Evolutionary conservation across 805 yeast species (phyloP).

Genomic region (Nakazawaea ambrosiae): DNA sequence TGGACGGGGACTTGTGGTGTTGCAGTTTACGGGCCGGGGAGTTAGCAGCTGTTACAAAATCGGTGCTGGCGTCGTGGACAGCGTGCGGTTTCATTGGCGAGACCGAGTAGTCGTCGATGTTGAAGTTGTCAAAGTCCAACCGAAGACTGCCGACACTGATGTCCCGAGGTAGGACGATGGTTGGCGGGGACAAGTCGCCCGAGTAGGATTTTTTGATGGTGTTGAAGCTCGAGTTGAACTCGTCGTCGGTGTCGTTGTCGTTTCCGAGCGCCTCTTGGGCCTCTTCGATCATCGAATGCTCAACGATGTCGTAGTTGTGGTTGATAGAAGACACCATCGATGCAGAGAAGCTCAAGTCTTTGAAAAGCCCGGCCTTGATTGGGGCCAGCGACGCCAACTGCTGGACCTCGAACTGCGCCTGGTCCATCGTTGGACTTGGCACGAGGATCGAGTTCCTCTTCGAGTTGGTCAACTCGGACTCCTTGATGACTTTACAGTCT

Average conservation of each 20-base stretch:
- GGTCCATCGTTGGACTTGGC: constrained; percentile 6
- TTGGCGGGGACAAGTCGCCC: background rate
- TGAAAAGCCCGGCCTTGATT: no score
- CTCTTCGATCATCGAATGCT: constrained; percentile 1
- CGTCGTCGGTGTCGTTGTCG: constrained; percentile 2
- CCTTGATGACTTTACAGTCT: constrained; percentile 1
- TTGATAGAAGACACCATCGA: constrained; percentile 11
- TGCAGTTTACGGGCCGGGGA: constrained; percentile 6
- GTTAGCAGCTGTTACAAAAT: no score
- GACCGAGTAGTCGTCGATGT: constrained; percentile 4
- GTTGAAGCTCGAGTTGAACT: constrained; percentile 8
- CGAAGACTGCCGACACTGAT: constrained; percentile 10
- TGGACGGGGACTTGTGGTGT: constrained; percentile 13
- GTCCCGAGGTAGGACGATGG: constrained; percentile 3
- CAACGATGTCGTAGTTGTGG: constrained; percentile 8
- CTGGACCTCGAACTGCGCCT: background rate
- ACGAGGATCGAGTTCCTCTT: constrained; percentile 10
- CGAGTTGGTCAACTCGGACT: background rate
- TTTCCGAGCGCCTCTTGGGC: background rate
- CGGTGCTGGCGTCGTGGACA: no score
- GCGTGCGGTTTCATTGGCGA: background rate
- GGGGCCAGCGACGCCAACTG: background rate
- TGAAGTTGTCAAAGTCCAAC: constrained; percentile 8
- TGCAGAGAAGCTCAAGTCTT: constrained; percentile 9
- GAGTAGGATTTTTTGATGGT: constrained; percentile 7